phyloP scores from a whole-genome alignment of 192 early-diverging fungal species.

The Entomortierella beljakovae region DNA sequence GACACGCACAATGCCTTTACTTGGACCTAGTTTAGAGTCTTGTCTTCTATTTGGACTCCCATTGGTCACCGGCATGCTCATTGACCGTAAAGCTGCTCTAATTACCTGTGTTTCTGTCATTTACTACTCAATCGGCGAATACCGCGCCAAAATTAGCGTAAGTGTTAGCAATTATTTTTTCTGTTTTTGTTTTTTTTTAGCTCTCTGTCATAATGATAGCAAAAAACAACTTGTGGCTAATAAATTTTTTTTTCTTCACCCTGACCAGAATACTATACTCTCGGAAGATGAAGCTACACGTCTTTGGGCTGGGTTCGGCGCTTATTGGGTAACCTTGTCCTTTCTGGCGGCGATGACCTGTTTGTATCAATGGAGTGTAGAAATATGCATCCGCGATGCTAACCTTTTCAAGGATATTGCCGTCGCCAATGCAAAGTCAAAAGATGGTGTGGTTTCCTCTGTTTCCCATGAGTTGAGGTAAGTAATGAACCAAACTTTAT shows the following conservation, averaged over 20 bases:
- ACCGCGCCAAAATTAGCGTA: conserved; percentile 31
- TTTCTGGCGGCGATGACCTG: conserved; percentile 36
- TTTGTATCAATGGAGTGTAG: conserved; percentile 47
- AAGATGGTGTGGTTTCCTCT: conserved; percentile 50
- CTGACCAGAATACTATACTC: conserved; percentile 11
- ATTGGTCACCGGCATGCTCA: conserved; percentile 34
- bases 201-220: neutral
- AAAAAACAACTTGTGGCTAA: neutral
- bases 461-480: conserved; percentile 54
- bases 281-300: conserved; percentile 40
- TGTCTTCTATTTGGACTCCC: conserved; percentile 33
- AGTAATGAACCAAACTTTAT: too few species aligned
- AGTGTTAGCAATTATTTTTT: neutral
- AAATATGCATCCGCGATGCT: conserved; percentile 41
- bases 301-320: conserved; percentile 49
- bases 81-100: conserved; percentile 43
- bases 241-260: neutral
- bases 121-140: conserved; percentile 39
- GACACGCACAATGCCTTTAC: conserved; percentile 23
- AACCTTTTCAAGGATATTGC: conserved; percentile 52
- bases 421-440: conserved; percentile 51
- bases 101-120: conserved; percentile 31
- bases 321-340: conserved; percentile 38
- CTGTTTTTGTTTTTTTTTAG: neutral
- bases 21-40: conserved; percentile 45